Evolutionary conservation across 257 asterid species (phyloP).

Genomic region (Asclepias syriaca): DNA sequence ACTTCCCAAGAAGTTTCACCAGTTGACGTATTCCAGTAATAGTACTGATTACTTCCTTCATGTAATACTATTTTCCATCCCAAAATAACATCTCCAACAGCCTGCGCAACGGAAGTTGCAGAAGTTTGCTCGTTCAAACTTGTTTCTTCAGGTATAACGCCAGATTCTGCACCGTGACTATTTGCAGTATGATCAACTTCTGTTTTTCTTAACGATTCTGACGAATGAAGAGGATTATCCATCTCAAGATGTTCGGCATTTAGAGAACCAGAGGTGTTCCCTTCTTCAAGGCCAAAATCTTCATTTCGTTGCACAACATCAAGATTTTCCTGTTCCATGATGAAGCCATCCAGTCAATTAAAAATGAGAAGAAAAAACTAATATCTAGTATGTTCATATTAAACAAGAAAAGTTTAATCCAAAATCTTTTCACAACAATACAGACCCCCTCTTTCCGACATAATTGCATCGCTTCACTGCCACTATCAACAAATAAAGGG

Average conservation of each 20-base stretch:
- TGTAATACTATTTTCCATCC: constrained; percentile 90
- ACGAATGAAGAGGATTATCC: constrained; percentile 28
- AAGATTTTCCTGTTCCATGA: constrained; percentile 33
- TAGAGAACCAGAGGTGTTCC: constrained; percentile 23
- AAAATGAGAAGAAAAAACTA: neutral
- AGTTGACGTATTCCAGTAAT: constrained; percentile 81
- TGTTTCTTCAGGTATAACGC: constrained; percentile 34
- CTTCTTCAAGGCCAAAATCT: constrained; percentile 25
- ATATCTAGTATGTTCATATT: neutral
- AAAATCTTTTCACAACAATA: neutral
- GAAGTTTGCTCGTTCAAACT: constrained; percentile 30
- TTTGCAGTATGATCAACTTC: constrained; percentile 28
- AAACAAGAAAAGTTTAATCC: neutral
- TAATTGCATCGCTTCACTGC: neutral
- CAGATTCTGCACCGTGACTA: constrained; percentile 16
- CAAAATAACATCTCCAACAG: constrained; percentile 38
- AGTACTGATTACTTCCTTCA: constrained; percentile 86
- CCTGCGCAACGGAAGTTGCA: constrained; percentile 34
- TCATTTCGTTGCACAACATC: constrained; percentile 27
- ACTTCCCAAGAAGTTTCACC: constrained; percentile 99
- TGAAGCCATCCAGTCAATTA: neutral
- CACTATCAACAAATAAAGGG: constrained; percentile 1
- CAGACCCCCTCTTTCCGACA: neutral
- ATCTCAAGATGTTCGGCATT: constrained; percentile 34
- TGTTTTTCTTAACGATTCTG: constrained; percentile 28